These are phyloP conservation scores for Quercus engelmannii DNA, from an alignment of 306 rosid genomes.

Conservation along the genomic window DNA sequence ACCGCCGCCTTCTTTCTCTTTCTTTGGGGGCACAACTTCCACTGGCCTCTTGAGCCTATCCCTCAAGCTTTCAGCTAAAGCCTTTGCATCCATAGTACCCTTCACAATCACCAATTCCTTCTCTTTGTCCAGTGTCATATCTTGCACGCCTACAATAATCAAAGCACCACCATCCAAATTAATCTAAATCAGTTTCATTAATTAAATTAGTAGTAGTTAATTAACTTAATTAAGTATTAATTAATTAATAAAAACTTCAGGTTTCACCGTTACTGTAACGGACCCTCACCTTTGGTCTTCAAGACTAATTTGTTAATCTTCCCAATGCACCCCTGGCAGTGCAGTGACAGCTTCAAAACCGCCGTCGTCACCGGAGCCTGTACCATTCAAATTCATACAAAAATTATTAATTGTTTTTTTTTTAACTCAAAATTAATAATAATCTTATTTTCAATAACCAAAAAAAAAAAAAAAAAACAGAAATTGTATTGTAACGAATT, in stretches of 20 bases:
- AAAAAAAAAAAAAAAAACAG: background rate
- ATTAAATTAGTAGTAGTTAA: background rate
- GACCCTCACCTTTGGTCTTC: slow-evolving; percentile 49
- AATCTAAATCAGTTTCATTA: background rate
- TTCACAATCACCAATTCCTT: slow-evolving; percentile 57
- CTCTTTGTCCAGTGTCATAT: slow-evolving; percentile 46
- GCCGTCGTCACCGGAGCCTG: slow-evolving; percentile 62
- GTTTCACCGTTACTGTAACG: background rate
- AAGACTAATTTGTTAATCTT: slow-evolving; percentile 37
- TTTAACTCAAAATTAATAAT: background rate
- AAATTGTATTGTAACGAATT: too few relatives aligned
- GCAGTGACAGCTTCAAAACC: slow-evolving; percentile 54
- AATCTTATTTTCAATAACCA: background rate
- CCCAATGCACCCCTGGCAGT: slow-evolving; percentile 64
- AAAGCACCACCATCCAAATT: background rate
- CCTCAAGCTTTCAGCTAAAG: slow-evolving; percentile 35
- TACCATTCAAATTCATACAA: background rate
- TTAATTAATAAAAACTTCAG: too few relatives aligned
- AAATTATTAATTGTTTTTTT: background rate
- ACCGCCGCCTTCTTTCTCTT: slow-evolving; percentile 34
- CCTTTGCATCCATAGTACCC: slow-evolving; percentile 63
- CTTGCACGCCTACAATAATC: slow-evolving; percentile 38
- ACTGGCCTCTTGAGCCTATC: slow-evolving; percentile 51
- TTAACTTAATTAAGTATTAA: background rate
- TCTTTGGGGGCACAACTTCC: slow-evolving; percentile 58